A percentile compares a stretch with the other conserved stretches of the same genome.
Evolutionary conservation across 2,329 filamentous ascomycete species (phyloP).

Genomic region (Aspergillus japonicus): DNA sequence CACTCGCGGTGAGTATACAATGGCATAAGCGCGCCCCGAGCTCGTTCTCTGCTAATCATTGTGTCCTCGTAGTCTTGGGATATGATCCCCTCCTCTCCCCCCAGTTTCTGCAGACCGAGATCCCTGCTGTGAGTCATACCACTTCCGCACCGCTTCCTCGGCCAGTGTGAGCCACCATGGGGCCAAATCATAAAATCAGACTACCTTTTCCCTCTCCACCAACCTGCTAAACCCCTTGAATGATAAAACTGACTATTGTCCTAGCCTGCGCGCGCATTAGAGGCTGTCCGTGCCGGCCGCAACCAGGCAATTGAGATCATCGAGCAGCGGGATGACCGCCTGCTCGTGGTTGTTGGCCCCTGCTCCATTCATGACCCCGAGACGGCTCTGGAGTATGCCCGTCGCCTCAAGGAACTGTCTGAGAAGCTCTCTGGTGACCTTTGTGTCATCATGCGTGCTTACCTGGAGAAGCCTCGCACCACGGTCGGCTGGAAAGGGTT

Average conservation of each 20-base stretch:
- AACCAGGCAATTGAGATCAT: constrained; percentile 69
- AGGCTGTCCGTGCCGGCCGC: constrained; percentile 45
- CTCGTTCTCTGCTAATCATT: constrained; percentile 5
- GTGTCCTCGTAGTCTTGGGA: constrained; percentile 67
- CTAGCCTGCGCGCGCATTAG: constrained; percentile 41
- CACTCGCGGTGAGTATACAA: constrained; percentile 41
- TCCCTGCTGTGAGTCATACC: constrained; percentile 65
- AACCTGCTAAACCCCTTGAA: constrained; percentile 33
- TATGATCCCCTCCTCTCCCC: constrained; percentile 93
- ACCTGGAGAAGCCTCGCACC: constrained; percentile 97
- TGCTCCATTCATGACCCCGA: constrained; percentile 96
- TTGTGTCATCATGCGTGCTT: constrained; percentile 94
- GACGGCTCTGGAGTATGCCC: constrained; percentile 83
- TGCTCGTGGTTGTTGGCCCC: constrained; percentile 90
- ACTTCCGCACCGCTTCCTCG: background rate
- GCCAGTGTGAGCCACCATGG: background rate
- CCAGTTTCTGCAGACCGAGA: constrained; percentile 79
- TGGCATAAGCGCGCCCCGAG: background rate
- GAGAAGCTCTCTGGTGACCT: constrained; percentile 80
- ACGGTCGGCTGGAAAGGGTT: constrained; percentile 99
- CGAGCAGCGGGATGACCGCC: constrained; percentile 72
- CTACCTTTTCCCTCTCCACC: constrained; percentile 47
- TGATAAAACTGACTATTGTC: constrained; percentile 14
- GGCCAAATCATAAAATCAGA: background rate
- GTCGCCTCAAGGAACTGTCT: constrained; percentile 71